A percentile compares a stretch with the other conserved stretches of the same genome.
Conservation (phyloP, 306 rosid species). For the Arachis hypogaea region DNA sequence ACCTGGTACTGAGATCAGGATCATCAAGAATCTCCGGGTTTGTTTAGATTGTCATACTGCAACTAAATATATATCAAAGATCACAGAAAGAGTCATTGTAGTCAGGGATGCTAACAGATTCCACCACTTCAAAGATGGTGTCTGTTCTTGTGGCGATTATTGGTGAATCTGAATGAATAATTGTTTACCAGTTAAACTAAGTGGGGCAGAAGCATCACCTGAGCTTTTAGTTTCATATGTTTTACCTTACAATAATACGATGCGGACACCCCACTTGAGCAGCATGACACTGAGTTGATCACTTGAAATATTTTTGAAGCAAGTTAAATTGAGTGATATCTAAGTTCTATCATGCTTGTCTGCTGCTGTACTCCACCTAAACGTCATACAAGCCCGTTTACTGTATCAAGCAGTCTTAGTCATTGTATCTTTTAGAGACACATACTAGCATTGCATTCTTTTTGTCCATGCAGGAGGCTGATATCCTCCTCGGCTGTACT, state of each 20-base stretch:
- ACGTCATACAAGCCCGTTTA: constrained; percentile 1
- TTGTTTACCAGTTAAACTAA: constrained; percentile 38
- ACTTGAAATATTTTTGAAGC: neutral
- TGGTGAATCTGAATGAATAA: constrained; percentile 61
- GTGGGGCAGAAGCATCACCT: constrained; percentile 25
- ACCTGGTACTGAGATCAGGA: constrained; percentile 86
- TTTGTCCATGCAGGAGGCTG: constrained; percentile 2
- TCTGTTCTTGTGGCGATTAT: constrained; percentile 89
- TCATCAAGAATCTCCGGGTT: constrained; percentile 93
- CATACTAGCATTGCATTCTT: constrained; percentile 28
- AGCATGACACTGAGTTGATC: neutral
- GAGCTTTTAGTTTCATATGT: constrained; percentile 38
- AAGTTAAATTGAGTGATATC: constrained; percentile 20
- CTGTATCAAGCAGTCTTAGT: neutral
- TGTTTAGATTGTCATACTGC: constrained; percentile 93
- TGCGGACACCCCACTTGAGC: constrained; percentile 9
- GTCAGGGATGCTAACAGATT: constrained; percentile 98
- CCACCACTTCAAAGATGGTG: constrained; percentile 86
- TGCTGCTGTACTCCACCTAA: constrained; percentile 6
- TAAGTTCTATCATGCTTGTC: constrained; percentile 14
- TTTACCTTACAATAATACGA: constrained; percentile 21
- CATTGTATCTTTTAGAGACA: neutral
- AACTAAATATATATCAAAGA: constrained; percentile 87
- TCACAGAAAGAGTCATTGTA: constrained; percentile 78
- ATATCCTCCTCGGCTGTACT: neutral